Evolutionary conservation across 1,284 basidiomycete genomes (phyloP).

Genomic region (Melampsora larici-populina): DNA sequence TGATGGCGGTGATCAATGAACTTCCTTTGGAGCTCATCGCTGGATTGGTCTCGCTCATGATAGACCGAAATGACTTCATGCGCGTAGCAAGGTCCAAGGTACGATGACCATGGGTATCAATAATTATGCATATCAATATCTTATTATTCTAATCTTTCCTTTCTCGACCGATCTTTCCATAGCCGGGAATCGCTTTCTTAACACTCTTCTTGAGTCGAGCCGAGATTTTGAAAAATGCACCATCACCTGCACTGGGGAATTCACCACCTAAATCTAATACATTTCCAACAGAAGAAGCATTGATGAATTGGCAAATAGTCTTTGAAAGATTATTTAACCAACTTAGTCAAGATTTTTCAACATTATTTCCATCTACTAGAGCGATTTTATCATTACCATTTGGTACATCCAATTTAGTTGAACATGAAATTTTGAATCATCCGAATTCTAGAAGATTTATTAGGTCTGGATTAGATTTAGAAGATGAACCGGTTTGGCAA

Average conservation of each 20-base stretch:
- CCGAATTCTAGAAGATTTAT: constrained; percentile 44
- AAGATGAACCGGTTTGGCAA: constrained; percentile 88
- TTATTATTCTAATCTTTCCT: neutral
- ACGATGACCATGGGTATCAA: constrained; percentile 48
- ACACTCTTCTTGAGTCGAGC: constrained; percentile 89
- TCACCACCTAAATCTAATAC: neutral
- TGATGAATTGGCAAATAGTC: constrained; percentile 41
- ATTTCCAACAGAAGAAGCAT: constrained; percentile 39
- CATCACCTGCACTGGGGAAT: constrained; percentile 54
- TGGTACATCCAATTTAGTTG: constrained; percentile 57
- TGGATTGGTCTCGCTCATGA: constrained; percentile 77
- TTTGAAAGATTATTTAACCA: constrained; percentile 68
- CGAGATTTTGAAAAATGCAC: constrained; percentile 77
- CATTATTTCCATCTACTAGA: constrained; percentile 85
- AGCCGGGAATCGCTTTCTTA: constrained; percentile 88
- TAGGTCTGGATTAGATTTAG: constrained; percentile 60
- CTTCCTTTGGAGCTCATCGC: constrained; percentile 76
- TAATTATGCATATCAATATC: constrained; percentile 14
- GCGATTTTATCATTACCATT: constrained; percentile 61
- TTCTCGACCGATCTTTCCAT: constrained; percentile 44
- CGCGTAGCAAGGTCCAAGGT: constrained; percentile 71
- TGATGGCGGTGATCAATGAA: constrained; percentile 74
- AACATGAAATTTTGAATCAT: constrained; percentile 39
- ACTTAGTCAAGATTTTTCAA: constrained; percentile 69
- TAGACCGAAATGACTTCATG: constrained; percentile 75